Evolutionary conservation across 352 stramenopile genomes (phyloP).

Genomic region (Pythium periplocum): DNA sequence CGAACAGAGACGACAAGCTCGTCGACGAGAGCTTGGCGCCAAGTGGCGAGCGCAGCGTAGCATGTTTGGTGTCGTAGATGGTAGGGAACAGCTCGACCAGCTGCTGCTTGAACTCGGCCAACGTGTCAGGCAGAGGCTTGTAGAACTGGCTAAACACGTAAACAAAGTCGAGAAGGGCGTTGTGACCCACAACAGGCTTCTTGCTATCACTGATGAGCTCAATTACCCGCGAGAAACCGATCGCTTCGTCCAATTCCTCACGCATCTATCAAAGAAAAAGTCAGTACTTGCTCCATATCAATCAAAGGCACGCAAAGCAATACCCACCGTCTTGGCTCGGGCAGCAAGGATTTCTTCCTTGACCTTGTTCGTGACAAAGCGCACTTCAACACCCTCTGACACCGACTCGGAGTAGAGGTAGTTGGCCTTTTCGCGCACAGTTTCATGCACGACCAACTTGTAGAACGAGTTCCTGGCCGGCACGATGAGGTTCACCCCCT

Average conservation of each 20-base stretch:
- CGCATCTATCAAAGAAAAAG: conserved; percentile 27
- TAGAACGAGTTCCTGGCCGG: conserved; percentile 63
- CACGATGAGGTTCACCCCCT: conserved; percentile 47
- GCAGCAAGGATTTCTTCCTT: conserved; percentile 58
- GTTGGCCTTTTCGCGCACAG: conserved; percentile 42
- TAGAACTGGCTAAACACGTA: conserved; percentile 85
- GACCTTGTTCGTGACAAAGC: conserved; percentile 51
- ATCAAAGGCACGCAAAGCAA: background rate
- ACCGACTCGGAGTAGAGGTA: conserved; percentile 56
- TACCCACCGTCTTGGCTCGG: conserved; percentile 27
- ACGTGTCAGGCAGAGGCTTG: conserved; percentile 57
- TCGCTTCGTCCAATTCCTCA: conserved; percentile 56
- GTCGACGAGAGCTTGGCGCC: conserved; percentile 55
- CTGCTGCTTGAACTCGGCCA: conserved; percentile 69
- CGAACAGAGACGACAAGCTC: conserved; percentile 59
- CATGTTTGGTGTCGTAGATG: conserved; percentile 80
- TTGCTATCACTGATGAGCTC: conserved; percentile 65
- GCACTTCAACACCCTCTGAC: conserved; percentile 46
- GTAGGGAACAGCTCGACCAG: conserved; percentile 62
- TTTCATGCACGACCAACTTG: conserved; percentile 72
- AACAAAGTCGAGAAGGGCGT: conserved; percentile 79
- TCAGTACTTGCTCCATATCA: background rate
- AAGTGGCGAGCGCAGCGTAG: conserved; percentile 48
- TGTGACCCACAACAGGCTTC: conserved; percentile 76
- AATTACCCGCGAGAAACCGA: conserved; percentile 79